Conservation (phyloP, 139 green algal species). For the Micractinium conductrix region DNA sequence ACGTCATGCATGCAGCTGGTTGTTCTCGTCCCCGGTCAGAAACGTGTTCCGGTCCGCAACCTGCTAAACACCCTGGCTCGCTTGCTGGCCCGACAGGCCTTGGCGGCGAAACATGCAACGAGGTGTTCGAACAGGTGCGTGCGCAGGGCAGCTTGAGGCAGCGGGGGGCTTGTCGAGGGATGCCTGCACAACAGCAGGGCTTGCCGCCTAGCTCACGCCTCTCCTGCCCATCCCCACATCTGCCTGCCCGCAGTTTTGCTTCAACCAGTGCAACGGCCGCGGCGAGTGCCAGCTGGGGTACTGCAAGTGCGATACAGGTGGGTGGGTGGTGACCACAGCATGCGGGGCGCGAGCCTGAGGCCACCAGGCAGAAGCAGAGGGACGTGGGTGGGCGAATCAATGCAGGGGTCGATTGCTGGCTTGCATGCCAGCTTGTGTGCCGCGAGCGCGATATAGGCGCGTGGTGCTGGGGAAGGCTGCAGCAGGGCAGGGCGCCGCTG, state of each 20-base stretch:
- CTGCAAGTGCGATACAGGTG: constrained; percentile 62
- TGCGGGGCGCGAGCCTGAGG: not conserved
- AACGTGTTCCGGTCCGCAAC: too few relatives aligned
- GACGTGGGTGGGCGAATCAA: too few relatives aligned
- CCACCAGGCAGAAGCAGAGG: not conserved
- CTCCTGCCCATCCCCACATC: too few relatives aligned
- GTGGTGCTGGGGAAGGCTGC: too few relatives aligned
- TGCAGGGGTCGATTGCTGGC: too few relatives aligned
- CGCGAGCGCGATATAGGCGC: too few relatives aligned
- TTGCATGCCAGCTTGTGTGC: too few relatives aligned
- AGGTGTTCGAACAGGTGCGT: not conserved
- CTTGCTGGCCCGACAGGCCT: not conserved
- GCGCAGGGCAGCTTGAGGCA: not conserved
- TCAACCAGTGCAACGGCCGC: constrained; percentile 62
- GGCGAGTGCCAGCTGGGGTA: constrained; percentile 61
- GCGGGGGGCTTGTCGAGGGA: not conserved
- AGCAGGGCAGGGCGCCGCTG: too few relatives aligned
- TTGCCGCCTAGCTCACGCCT: not conserved
- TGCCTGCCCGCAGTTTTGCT: constrained; percentile 46
- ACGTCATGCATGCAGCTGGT: too few relatives aligned
- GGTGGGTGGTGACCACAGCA: not conserved
- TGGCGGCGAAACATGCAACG: not conserved
- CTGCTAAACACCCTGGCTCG: too few relatives aligned
- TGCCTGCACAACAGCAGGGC: too few relatives aligned
- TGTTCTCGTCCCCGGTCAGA: too few relatives aligned